These are phyloP conservation scores for Trichosporon sp. DNA, from an alignment of 1,284 basidiomycete species.

Conservation along the genomic window DNA sequence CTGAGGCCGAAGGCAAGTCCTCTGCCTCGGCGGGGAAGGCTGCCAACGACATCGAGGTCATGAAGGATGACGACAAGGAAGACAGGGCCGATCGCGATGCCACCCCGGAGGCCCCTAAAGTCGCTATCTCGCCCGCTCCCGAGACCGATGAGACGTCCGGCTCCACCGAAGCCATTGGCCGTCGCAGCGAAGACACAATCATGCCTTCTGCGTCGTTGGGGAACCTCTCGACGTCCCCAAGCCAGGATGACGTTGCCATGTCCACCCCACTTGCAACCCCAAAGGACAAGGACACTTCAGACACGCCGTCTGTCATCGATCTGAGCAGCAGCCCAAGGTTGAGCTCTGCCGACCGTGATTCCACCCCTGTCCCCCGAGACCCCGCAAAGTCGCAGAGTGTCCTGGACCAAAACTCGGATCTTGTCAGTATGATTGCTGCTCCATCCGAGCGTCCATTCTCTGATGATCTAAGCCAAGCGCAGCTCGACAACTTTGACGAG, in stretches of 20 bases:
- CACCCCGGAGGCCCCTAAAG: conserved; percentile 5
- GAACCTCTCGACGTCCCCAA: not conserved
- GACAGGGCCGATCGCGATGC: conserved; percentile 1
- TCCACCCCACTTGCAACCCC: not conserved
- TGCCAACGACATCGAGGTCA: not conserved
- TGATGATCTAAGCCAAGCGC: not conserved
- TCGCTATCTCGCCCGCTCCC: not conserved
- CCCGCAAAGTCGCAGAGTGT: not conserved
- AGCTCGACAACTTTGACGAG: conserved; percentile 1
- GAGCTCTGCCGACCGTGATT: not conserved
- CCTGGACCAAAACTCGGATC: conserved; percentile 19
- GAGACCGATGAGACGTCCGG: not conserved
- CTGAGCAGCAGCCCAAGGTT: not conserved
- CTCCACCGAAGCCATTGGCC: not conserved
- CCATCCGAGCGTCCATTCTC: not conserved
- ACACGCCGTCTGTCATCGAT: not conserved
- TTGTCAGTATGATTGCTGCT: conserved; percentile 14
- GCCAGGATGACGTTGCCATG: not conserved
- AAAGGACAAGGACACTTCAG: not conserved
- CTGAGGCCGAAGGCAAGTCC: not conserved
- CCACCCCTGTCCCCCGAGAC: not conserved
- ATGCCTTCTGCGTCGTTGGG: not conserved
- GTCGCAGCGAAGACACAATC: conserved; percentile 1
- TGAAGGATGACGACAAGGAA: not conserved
- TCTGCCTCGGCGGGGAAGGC: not conserved